A percentile compares a stretch with the other conserved stretches of the same genome.
Evolutionary conservation across 352 stramenopile genomes (phyloP).

Genomic region (Phytophthora aleatoria): DNA sequence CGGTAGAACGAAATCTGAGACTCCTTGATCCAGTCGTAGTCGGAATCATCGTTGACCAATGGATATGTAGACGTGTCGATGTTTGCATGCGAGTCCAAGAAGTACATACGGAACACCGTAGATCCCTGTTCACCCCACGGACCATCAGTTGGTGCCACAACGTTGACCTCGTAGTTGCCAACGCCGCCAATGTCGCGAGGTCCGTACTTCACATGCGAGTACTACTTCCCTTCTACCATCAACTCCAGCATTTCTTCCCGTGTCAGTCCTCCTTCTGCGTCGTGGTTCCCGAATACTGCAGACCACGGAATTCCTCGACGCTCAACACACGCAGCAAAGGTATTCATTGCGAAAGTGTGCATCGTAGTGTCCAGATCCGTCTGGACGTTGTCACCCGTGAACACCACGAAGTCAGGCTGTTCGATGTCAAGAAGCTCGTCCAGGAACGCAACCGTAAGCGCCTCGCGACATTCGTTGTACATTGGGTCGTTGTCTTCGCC

Average conservation of each 20-base stretch:
- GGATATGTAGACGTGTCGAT: conserved; percentile 38
- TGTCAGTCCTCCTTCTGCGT: conserved; percentile 51
- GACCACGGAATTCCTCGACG: conserved; percentile 54
- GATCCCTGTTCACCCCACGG: conserved; percentile 38
- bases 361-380: conserved; percentile 23
- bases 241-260: conserved; percentile 48
- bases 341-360: conserved; percentile 39
- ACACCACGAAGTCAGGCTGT: conserved; percentile 69
- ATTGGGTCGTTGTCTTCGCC: conserved; percentile 24
- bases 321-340: conserved; percentile 43
- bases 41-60: conserved; percentile 27
- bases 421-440: conserved; percentile 62
- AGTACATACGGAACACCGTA: conserved; percentile 73
- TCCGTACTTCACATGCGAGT: conserved; percentile 56
- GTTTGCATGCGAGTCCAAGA: conserved; percentile 56
- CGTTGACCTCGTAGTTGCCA: conserved; percentile 66
- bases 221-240: conserved; percentile 37
- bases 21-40: conserved; percentile 58
- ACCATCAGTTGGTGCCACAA: conserved; percentile 45
- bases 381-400: conserved; percentile 70
- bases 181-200: conserved; percentile 53
- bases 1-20: conserved; percentile 52
- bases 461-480: conserved; percentile 49
- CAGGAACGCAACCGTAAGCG: conserved; percentile 54
- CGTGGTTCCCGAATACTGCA: conserved; percentile 71